Percentiles rank a stretch among this genome's conserved stretches.
These are phyloP conservation scores for Micractinium conductrix DNA, from an alignment of 139 green algal species.

Conservation along the genomic window DNA sequence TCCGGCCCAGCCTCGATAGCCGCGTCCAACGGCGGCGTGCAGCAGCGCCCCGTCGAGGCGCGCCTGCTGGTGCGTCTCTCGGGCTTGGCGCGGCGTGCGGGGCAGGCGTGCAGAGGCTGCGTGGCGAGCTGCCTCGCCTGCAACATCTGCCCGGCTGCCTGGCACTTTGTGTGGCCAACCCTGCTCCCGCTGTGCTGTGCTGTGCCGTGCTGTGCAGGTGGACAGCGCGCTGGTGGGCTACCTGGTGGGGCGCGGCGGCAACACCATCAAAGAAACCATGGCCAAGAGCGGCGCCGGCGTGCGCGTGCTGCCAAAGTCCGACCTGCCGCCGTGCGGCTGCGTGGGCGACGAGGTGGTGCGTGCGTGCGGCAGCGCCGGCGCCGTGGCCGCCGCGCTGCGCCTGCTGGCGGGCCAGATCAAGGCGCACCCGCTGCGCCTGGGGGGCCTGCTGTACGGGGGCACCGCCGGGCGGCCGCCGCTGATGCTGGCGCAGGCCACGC, in stretches of 20 bases:
- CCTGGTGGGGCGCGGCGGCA: slow-evolving; percentile 37
- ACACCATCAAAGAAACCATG: slow-evolving; percentile 34
- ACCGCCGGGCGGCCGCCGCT: background rate
- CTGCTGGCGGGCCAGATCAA: slow-evolving; percentile 37
- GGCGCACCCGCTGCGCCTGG: slow-evolving; percentile 24
- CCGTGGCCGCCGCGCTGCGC: slow-evolving; percentile 34
- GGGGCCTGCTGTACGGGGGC: background rate
- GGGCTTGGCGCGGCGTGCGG: too few relatives aligned
- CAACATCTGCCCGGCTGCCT: too few relatives aligned
- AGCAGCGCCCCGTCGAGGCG: background rate
- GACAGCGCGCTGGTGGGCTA: slow-evolving; percentile 20
- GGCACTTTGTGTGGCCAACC: too few relatives aligned
- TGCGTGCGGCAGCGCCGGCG: background rate
- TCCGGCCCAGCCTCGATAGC: background rate
- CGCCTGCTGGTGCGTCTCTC: slow-evolving; percentile 39
- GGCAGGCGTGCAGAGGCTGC: too few relatives aligned
- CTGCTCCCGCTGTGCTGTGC: too few relatives aligned
- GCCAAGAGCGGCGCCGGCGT: slow-evolving; percentile 15
- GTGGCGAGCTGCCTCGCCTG: too few relatives aligned
- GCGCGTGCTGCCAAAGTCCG: slow-evolving; percentile 28
- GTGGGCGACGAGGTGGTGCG: slow-evolving; percentile 47
- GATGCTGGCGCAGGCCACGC: background rate
- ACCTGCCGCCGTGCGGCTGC: slow-evolving; percentile 45
- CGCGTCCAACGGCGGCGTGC: background rate
- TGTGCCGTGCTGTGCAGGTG: too few relatives aligned